Percentiles rank a stretch among this genome's conserved stretches.
Conservation (phyloP, 257 asterid genomes). For the Solanum verrucosum region DNA sequence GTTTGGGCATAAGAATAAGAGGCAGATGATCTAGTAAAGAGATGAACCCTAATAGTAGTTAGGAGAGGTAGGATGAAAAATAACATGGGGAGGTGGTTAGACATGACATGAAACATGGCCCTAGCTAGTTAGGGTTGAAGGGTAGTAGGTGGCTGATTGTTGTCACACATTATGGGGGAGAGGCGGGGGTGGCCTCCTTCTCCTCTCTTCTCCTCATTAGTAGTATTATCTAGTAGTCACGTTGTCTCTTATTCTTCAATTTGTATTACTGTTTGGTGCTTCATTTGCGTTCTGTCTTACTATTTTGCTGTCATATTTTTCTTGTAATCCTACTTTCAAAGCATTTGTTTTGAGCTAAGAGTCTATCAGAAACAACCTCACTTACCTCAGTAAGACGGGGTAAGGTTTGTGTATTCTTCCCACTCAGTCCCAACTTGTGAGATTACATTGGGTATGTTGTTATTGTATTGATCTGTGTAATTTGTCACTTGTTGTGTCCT, state of each 20-base stretch:
- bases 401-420: not conserved
- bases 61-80: not conserved
- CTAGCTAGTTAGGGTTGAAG: not conserved
- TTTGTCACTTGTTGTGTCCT: not conserved
- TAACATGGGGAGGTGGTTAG: not conserved
- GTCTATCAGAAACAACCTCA: not conserved
- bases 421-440: not conserved
- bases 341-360: not conserved
- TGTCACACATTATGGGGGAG: not conserved
- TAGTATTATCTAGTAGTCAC: not conserved
- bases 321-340: not conserved
- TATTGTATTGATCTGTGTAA: not conserved
- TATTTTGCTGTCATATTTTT: not conserved
- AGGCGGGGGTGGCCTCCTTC: not conserved
- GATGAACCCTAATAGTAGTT: not conserved
- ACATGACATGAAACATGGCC: not conserved
- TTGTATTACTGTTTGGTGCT: not conserved
- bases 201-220: not conserved
- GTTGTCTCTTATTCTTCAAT: not conserved
- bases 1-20: not conserved
- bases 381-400: not conserved
- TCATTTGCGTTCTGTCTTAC: not conserved
- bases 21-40: not conserved
- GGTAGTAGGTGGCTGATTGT: not conserved
- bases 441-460: not conserved